Percentiles rank a stretch among this genome's conserved stretches.
These are phyloP conservation scores for Mrakia gelida DNA, from an alignment of 768 basidiomycete genomes.

Conservation along the genomic window DNA sequence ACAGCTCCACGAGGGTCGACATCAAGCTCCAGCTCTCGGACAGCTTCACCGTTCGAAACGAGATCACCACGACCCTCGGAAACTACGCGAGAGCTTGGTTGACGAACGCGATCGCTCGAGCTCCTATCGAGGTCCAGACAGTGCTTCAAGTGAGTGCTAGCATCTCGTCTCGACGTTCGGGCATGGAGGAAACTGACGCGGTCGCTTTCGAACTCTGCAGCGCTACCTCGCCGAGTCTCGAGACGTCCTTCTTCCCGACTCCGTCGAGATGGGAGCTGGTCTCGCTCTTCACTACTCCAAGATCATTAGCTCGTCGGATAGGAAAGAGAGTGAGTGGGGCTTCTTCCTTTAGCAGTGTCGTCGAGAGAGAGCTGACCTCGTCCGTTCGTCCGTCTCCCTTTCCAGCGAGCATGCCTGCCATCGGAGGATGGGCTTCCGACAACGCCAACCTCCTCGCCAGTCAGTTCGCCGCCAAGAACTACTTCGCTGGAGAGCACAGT, in stretches of 20 bases:
- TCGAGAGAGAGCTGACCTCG: neutral
- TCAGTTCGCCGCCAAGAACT: constrained; percentile 85
- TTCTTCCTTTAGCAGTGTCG: neutral
- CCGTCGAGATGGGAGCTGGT: constrained; percentile 85
- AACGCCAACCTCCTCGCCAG: constrained; percentile 73
- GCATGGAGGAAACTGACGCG: neutral
- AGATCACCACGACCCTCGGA: constrained; percentile 71
- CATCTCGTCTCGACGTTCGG: neutral
- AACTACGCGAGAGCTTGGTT: constrained; percentile 78
- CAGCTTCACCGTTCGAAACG: constrained; percentile 75
- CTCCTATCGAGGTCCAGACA: constrained; percentile 87
- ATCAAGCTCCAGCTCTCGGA: constrained; percentile 78
- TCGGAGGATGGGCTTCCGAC: constrained; percentile 64
- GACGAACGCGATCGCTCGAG: constrained; percentile 74
- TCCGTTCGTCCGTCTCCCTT: neutral
- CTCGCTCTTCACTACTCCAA: constrained; percentile 81
- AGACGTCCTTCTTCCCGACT: constrained; percentile 62
- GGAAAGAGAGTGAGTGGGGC: constrained; percentile 62
- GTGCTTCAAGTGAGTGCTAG: constrained; percentile 67
- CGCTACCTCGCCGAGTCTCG: constrained; percentile 81
- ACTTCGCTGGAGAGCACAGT: constrained; percentile 79
- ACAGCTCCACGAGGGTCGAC: constrained; percentile 68
- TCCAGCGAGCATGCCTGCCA: constrained; percentile 44
- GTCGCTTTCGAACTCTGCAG: constrained; percentile 46
- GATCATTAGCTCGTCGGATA: constrained; percentile 68